Evolutionary conservation across 1,284 basidiomycete species (phyloP), one percentile per base, ranked within the genome.

Genomic region (Puccinia triticina): DNA sequence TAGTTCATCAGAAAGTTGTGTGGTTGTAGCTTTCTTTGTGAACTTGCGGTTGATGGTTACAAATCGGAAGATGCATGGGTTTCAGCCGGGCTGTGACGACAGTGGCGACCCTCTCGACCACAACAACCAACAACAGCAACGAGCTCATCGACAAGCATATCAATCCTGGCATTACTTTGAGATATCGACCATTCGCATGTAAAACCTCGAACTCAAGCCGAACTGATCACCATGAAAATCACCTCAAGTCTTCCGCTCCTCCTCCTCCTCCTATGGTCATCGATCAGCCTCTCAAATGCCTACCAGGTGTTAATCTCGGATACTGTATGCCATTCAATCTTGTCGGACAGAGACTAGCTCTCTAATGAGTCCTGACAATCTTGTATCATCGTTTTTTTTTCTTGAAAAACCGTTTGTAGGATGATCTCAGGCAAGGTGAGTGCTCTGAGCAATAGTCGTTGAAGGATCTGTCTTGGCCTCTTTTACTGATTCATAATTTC

Each of bases 301-400:
- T 82, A 82, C 53, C 79, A 82, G 37, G 79, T 82, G 23, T 55
- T 82, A 29, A 82, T 82, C 48, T 82, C 79, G 7, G 79, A 82
- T 57, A 82, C 72, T 29, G 79, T 82, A 34, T 50, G 79, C 37
- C 1, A 16, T 26, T 26, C 23, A 50, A 0, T 46, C 48, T 23
- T 48, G 16, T 40, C 11, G 32, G 37, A 37, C 57, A 5, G 8
- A 50, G 0, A 69, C 1, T 34, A 0, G 26, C 3, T 26, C 12
- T 3, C 2, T n/a, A 46, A n/a, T 34, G 4, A 26, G 5, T 18
- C 16, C 55, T 74, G n/a, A 50, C 40, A n/a, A 50, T 11, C 46
- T 50, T 53, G 23, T 29, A 14, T 67, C n/a, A 1, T 23, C 48
- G 61, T 23, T 50, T 72, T 59, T 2, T 8, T 32, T n/a, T 43